Conservation (phyloP, 352 stramenopile species). For the Hyaloperonospora brassicae region DNA sequence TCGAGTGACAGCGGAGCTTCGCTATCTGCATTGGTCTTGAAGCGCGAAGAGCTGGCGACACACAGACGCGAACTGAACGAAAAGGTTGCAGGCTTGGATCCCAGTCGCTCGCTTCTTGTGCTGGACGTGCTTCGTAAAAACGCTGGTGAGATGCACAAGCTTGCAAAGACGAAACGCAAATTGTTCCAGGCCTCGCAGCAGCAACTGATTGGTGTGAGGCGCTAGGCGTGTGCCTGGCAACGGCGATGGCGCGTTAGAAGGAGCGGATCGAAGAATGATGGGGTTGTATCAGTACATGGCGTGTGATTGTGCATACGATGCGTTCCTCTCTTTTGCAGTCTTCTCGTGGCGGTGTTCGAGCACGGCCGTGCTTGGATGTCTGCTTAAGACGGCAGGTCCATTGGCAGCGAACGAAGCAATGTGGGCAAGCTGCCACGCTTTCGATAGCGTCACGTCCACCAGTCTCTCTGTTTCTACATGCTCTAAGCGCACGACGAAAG, state of each 20-base stretch:
- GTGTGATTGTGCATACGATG: conserved; percentile 7
- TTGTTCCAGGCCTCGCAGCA: conserved; percentile 54
- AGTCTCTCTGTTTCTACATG: conserved; percentile 32
- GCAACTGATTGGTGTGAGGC: conserved; percentile 40
- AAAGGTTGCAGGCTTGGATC: conserved; percentile 56
- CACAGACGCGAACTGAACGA: conserved; percentile 43
- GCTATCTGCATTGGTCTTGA: conserved; percentile 30
- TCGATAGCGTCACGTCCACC: conserved; percentile 27
- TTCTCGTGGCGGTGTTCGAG: conserved; percentile 10
- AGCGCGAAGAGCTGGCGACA: conserved; percentile 42
- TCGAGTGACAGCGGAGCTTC: conserved; percentile 17
- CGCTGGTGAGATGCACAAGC: conserved; percentile 61
- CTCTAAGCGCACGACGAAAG: conserved; percentile 38
- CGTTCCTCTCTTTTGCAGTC: conserved; percentile 10
- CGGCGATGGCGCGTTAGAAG: background rate
- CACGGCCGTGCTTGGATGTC: conserved; percentile 58
- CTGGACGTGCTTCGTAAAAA: conserved; percentile 60
- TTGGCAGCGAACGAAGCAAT: conserved; percentile 5
- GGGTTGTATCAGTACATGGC: conserved; percentile 32
- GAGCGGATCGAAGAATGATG: conserved; percentile 12
- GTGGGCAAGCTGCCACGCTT: conserved; percentile 4
- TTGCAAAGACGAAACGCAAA: conserved; percentile 59
- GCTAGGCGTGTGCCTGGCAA: conserved; percentile 9
- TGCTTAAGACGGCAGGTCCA: conserved; percentile 55
- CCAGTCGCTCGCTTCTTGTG: conserved; percentile 56